Conservation (phyloP, 768 basidiomycete species). For the Phallus indusiatus region DNA sequence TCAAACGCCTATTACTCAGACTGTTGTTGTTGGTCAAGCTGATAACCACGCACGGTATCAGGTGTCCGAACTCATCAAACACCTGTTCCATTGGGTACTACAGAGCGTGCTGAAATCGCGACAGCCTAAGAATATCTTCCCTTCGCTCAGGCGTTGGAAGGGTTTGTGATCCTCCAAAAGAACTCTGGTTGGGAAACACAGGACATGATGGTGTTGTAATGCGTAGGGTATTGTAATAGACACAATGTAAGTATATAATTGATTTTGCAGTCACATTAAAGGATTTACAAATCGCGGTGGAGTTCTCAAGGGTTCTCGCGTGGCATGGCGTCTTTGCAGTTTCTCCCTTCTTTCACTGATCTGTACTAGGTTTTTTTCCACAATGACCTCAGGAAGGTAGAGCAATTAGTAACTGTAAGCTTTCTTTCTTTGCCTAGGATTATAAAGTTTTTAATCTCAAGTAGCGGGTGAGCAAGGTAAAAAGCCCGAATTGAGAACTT, state of each 20-base stretch:
- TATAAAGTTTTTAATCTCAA: too few species aligned
- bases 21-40: conserved; percentile 94
- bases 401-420: too few species aligned
- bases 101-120: conserved; percentile 89
- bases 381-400: too few species aligned
- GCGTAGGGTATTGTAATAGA: conserved; percentile 5
- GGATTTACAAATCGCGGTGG: too few species aligned
- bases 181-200: conserved; percentile 86
- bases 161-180: conserved; percentile 85
- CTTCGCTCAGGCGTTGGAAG: conserved; percentile 83
- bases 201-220: conserved; percentile 71
- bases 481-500: too few species aligned
- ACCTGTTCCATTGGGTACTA: conserved; percentile 90
- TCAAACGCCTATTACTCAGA: conserved; percentile 33
- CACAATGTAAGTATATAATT: background rate
- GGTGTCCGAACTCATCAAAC: conserved; percentile 99
- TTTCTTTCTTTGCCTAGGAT: too few species aligned
- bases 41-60: conserved; percentile 91
- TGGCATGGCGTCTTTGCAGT: too few species aligned
- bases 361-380: too few species aligned
- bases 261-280: too few species aligned
- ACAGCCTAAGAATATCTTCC: conserved; percentile 97
- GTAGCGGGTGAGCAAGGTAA: too few species aligned
- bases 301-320: too few species aligned
- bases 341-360: too few species aligned